Percentiles rank a stretch among this genome's conserved stretches.
These are phyloP conservation scores for Diaporthe sp. DNA, from an alignment of 2,329 filamentous ascomycete species.

Conservation along the genomic window DNA sequence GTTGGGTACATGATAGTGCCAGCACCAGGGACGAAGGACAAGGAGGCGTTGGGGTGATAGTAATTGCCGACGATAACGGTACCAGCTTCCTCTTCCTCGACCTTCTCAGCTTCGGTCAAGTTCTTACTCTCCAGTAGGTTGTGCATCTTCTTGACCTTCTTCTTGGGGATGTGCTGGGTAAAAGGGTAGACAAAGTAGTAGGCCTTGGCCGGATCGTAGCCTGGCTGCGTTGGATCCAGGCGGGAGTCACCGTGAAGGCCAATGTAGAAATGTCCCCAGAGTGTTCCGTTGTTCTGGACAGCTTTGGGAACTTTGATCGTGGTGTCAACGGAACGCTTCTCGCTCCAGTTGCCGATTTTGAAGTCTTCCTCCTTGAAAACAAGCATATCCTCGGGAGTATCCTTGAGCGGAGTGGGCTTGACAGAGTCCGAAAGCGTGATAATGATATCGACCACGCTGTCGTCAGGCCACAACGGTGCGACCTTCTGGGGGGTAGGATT, in stretches of 20 bases:
- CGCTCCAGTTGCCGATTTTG: conserved; percentile 80
- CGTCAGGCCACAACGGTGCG: conserved; percentile 87
- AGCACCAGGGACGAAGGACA: conserved; percentile 85
- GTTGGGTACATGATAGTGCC: conserved; percentile 75
- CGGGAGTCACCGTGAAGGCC: conserved; percentile 75
- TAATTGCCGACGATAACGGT: conserved; percentile 80
- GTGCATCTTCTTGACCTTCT: conserved; percentile 87
- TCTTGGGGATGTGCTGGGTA: conserved; percentile 91
- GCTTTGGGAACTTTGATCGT: conserved; percentile 80
- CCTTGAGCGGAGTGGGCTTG: conserved; percentile 73
- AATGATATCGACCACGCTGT: conserved; percentile 82
- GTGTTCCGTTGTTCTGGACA: conserved; percentile 91
- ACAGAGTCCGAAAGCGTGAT: conserved; percentile 86
- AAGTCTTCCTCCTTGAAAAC: conserved; percentile 86
- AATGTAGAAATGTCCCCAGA: conserved; percentile 95
- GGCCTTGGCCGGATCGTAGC: conserved; percentile 80
- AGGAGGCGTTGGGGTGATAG: conserved; percentile 94
- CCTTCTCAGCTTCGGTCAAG: conserved; percentile 57
- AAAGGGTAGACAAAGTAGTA: conserved; percentile 87
- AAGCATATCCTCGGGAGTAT: conserved; percentile 73
- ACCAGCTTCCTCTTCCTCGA: conserved; percentile 63
- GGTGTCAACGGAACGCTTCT: conserved; percentile 81
- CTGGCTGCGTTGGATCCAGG: conserved; percentile 78
- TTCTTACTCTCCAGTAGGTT: conserved; percentile 77
- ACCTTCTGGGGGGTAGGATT: conserved; percentile 75